phyloP scores from a whole-genome alignment of 352 stramenopile species.

The Thraustotheca clavata region DNA sequence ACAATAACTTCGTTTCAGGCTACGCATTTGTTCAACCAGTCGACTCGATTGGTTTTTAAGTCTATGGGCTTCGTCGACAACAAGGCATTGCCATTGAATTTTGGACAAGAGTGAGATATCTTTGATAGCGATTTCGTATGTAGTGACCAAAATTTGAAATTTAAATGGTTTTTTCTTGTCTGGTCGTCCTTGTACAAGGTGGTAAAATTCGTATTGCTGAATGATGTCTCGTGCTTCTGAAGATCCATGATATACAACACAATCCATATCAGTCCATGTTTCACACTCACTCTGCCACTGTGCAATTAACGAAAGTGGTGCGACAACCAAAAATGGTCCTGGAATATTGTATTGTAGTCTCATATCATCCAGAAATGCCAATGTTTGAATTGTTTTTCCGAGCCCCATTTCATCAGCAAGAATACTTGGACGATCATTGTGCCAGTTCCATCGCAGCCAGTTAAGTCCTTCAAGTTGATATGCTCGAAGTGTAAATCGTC shows the following conservation, averaged over 20 bases:
- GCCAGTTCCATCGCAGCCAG: slow-evolving; percentile 87
- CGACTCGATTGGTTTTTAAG: slow-evolving; percentile 83
- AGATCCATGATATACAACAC: slow-evolving; percentile 98
- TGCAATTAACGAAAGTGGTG: slow-evolving; percentile 96
- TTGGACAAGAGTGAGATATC: slow-evolving; percentile 89
- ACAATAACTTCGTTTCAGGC: slow-evolving; percentile 68
- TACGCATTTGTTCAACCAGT: slow-evolving; percentile 79
- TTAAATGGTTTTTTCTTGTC: slow-evolving; percentile 83
- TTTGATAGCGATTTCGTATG: slow-evolving; percentile 86
- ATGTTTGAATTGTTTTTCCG: slow-evolving; percentile 89
- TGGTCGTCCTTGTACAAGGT: slow-evolving; percentile 53
- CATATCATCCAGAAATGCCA: slow-evolving; percentile 93
- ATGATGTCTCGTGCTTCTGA: slow-evolving; percentile 89
- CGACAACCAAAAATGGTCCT: slow-evolving; percentile 97
- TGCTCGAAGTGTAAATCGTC: slow-evolving; percentile 57
- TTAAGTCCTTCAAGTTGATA: slow-evolving; percentile 87
- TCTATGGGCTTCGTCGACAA: slow-evolving; percentile 86
- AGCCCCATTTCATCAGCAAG: slow-evolving; percentile 89
- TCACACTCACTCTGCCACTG: slow-evolving; percentile 99
- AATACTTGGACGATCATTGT: slow-evolving; percentile 83
- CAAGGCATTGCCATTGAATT: slow-evolving; percentile 88
- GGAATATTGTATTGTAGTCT: slow-evolving; percentile 84
- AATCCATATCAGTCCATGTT: slow-evolving; percentile 98
- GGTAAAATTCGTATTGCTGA: slow-evolving; percentile 94
- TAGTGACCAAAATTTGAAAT: slow-evolving; percentile 87